A percentile compares a stretch with the other conserved stretches of the same genome.
Conservation (phyloP, 148 eudicot species). For the Arctostaphylos glauca region DNA sequence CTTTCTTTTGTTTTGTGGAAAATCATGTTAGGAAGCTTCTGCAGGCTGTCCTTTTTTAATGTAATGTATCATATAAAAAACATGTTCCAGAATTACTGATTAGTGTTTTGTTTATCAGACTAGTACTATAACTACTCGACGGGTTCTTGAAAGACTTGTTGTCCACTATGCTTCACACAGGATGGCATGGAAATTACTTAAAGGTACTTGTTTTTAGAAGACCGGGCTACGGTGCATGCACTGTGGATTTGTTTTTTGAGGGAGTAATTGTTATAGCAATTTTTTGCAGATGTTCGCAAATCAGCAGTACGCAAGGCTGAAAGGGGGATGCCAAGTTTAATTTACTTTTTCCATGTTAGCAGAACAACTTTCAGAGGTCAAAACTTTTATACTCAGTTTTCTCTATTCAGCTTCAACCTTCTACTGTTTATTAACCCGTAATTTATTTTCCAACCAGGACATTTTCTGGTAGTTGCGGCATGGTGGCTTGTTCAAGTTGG, state of each 20-base stretch:
- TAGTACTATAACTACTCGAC: conserved; percentile 75
- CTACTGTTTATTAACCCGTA: background rate
- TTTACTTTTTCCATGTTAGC: conserved; percentile 53
- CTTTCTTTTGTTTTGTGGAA: conserved; percentile 11
- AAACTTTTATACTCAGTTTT: background rate
- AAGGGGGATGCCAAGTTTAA: conserved; percentile 63
- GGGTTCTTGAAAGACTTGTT: conserved; percentile 80
- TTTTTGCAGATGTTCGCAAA: conserved; percentile 70
- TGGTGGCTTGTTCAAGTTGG: conserved; percentile 93
- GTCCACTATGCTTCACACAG: conserved; percentile 76
- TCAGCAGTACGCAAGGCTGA: conserved; percentile 81
- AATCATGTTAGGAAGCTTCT: background rate
- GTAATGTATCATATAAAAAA: background rate
- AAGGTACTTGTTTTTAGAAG: conserved; percentile 44
- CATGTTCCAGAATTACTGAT: conserved; percentile 1
- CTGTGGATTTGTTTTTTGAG: background rate
- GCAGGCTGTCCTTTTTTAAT: background rate
- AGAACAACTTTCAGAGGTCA: conserved; percentile 83
- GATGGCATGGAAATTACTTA: conserved; percentile 95
- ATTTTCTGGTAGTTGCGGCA: conserved; percentile 80
- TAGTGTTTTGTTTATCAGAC: conserved; percentile 43
- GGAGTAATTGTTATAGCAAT: conserved; percentile 7
- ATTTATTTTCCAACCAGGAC: conserved; percentile 45
- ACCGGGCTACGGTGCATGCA: background rate
- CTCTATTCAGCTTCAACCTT: conserved; percentile 12